phyloP scores from a whole-genome alignment of 2,329 filamentous ascomycete genomes.

The Colletotrichum lupini region DNA sequence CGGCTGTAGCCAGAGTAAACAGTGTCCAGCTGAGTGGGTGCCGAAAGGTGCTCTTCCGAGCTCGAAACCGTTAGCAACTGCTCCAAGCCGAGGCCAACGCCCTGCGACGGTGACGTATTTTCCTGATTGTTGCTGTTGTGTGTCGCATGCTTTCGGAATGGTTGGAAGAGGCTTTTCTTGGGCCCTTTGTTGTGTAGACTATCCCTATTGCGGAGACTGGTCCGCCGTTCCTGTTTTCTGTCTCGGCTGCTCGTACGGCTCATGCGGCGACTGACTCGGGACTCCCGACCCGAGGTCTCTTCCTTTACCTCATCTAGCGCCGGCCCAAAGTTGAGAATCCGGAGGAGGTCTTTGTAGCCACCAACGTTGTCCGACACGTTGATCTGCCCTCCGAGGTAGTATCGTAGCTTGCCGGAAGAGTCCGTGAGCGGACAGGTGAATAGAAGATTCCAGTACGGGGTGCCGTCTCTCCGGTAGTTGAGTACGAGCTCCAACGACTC shows the following conservation, averaged over 20 bases:
- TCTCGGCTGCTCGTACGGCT: constrained; percentile 29
- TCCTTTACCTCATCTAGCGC: constrained; percentile 27
- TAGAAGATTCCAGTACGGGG: constrained; percentile 68
- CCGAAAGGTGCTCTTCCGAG: constrained; percentile 7
- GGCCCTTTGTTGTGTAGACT: constrained; percentile 38
- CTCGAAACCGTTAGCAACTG: background rate
- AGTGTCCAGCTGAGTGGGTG: constrained; percentile 13
- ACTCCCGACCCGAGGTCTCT: constrained; percentile 17
- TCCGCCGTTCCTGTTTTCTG: constrained; percentile 29
- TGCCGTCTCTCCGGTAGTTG: constrained; percentile 62
- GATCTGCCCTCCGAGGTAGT: constrained; percentile 67
- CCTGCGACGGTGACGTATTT: constrained; percentile 12
- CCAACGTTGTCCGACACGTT: constrained; percentile 66
- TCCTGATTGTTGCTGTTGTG: constrained; percentile 20
- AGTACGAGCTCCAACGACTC: constrained; percentile 62
- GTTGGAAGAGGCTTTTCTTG: constrained; percentile 48
- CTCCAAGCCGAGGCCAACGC: constrained; percentile 10
- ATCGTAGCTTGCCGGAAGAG: constrained; percentile 56
- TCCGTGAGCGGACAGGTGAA: constrained; percentile 64
- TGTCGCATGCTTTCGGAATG: constrained; percentile 43
- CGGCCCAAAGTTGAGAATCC: constrained; percentile 55
- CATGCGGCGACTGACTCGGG: constrained; percentile 20
- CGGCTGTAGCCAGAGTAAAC: constrained; percentile 43
- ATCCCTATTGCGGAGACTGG: constrained; percentile 31
- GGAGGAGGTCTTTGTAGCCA: constrained; percentile 61